These are phyloP conservation scores for Ophiosphaerella narmari DNA, from an alignment of 2,329 filamentous ascomycete genomes.

Conservation along the genomic window DNA sequence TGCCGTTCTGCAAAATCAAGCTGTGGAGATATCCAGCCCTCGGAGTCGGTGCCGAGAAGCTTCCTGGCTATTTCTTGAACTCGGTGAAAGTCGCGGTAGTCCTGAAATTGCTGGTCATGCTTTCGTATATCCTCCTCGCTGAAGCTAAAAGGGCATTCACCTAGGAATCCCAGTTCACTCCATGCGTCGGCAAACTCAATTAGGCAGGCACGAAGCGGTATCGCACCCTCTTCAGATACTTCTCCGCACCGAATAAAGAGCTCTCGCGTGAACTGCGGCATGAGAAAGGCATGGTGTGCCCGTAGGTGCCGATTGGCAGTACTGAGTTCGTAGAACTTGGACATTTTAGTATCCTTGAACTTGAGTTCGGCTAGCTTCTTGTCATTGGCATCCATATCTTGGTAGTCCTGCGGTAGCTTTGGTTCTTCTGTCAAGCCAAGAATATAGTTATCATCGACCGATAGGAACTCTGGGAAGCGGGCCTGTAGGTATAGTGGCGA, in stretches of 20 bases:
- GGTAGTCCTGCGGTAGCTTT: slow-evolving; percentile 10
- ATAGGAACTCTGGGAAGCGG: slow-evolving; percentile 21
- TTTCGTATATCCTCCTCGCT: slow-evolving; percentile 30
- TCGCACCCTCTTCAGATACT: slow-evolving; percentile 33
- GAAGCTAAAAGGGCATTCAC: slow-evolving; percentile 34
- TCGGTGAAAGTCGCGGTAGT: slow-evolving; percentile 35
- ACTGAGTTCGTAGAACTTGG: slow-evolving; percentile 40
- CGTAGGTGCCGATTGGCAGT: slow-evolving; percentile 22
- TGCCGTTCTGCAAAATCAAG: slow-evolving; percentile 27
- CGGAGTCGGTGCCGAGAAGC: slow-evolving; percentile 39
- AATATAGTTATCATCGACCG: slow-evolving; percentile 18
- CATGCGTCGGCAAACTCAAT: slow-evolving; percentile 38
- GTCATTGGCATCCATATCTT: slow-evolving; percentile 12
- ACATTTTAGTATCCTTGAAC: slow-evolving; percentile 9
- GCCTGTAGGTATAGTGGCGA: slow-evolving; percentile 20
- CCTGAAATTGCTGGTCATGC: slow-evolving; percentile 35
- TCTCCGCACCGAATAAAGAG: slow-evolving; percentile 37
- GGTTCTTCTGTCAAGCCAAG: slow-evolving; percentile 9
- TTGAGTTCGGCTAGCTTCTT: slow-evolving; percentile 8
- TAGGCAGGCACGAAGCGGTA: slow-evolving; percentile 43
- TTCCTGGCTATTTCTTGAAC: slow-evolving; percentile 33
- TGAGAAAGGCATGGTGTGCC: slow-evolving; percentile 26
- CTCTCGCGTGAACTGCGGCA: slow-evolving; percentile 38
- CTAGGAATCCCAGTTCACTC: slow-evolving; percentile 26
- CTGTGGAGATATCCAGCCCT: slow-evolving; percentile 43